A percentile compares a stretch with the other conserved stretches of the same genome.
These are phyloP conservation scores for Fusarium nisikadoi DNA, from an alignment of 2,329 filamentous ascomycete species.

Conservation along the genomic window DNA sequence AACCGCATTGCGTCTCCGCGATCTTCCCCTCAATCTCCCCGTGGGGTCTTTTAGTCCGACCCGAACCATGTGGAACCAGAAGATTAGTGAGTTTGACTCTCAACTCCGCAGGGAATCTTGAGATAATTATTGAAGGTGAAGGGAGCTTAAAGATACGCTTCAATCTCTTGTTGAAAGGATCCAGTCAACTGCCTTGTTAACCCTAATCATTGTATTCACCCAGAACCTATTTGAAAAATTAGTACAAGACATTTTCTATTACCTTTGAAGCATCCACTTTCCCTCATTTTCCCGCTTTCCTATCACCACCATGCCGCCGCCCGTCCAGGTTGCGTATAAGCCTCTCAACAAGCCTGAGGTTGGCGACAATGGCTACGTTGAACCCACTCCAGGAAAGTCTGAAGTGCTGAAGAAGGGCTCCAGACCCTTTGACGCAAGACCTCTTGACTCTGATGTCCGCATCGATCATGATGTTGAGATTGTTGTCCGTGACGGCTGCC, in stretches of 20 bases:
- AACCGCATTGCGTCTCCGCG: conserved; percentile 9
- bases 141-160: conserved; percentile 12
- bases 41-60: conserved; percentile 15
- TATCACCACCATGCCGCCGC: conserved; percentile 24
- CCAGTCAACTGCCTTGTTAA: neutral
- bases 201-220: neutral
- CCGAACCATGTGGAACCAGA: neutral
- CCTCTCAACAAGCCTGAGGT: conserved; percentile 34
- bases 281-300: too few species aligned
- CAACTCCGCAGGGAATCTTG: neutral
- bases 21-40: conserved; percentile 25
- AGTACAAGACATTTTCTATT: too few species aligned
- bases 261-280: accelerated
- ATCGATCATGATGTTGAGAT: conserved; percentile 41
- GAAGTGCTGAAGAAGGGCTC: conserved; percentile 36
- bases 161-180: neutral
- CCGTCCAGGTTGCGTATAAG: conserved; percentile 40
- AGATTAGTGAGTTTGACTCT: neutral
- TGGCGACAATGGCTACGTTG: conserved; percentile 35
- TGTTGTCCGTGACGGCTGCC: conserved; percentile 34
- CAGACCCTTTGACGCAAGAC: conserved; percentile 31
- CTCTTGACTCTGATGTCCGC: conserved; percentile 35
- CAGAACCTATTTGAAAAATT: too few species aligned
- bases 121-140: neutral
- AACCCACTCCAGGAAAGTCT: conserved; percentile 29